These are phyloP conservation scores for Starmerella bacillaris DNA, from an alignment of 805 yeast genomes.

Conservation along the genomic window DNA sequence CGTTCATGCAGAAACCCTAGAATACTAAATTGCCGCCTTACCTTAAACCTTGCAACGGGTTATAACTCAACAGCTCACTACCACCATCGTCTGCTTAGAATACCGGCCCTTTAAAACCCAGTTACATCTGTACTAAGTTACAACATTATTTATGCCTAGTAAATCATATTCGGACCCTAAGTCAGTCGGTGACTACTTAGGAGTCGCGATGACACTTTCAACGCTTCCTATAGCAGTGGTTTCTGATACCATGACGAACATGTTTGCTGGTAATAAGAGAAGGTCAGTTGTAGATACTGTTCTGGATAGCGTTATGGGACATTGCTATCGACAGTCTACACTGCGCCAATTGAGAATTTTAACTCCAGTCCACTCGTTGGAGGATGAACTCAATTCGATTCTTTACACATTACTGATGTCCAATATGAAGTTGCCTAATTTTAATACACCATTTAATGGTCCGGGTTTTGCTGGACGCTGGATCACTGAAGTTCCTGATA, in stretches of 20 bases:
- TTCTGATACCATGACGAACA: constrained; percentile 1
- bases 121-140: too few species aligned
- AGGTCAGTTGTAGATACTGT: constrained; percentile 6
- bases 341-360: constrained; percentile 15
- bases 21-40: too few species aligned
- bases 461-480: constrained; percentile 15
- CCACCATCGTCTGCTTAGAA: too few species aligned
- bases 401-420: constrained; percentile 2
- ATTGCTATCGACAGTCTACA: constrained; percentile 12
- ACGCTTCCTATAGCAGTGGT: constrained; percentile 2
- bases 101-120: too few species aligned
- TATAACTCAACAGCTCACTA: too few species aligned
- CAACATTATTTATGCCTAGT: too few species aligned
- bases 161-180: constrained; percentile 5
- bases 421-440: constrained; percentile 6
- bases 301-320: constrained; percentile 13
- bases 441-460: constrained; percentile 8
- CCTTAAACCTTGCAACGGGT: too few species aligned
- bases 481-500: constrained; percentile 15
- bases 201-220: constrained; percentile 2
- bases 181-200: constrained; percentile 7
- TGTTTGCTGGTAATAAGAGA: constrained; percentile 3
- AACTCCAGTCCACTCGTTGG: constrained; percentile 12
- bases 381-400: constrained; percentile 7
- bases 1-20: too few species aligned